These are phyloP conservation scores for Colletotrichum chlorophyti DNA, from an alignment of 2,329 filamentous ascomycete genomes.

Conservation along the genomic window DNA sequence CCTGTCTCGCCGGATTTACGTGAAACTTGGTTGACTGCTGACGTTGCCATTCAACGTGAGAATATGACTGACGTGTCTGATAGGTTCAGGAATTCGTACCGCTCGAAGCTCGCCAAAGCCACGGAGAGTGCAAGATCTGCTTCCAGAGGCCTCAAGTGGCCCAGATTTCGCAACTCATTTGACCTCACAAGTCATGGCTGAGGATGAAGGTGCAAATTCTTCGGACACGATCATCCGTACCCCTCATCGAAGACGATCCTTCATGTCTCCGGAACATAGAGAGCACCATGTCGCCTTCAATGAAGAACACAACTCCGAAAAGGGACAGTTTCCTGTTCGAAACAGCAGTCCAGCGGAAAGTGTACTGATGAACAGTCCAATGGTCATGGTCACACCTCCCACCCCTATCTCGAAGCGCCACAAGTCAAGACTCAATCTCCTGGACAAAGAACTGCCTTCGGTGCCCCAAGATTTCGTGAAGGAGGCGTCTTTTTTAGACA, in stretches of 20 bases:
- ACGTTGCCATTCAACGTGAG: too few species aligned
- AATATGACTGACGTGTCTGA: not conserved
- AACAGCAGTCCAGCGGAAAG: not conserved
- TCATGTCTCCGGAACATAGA: not conserved
- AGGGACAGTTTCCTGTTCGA: not conserved
- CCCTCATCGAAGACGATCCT: slow-evolving; percentile 34
- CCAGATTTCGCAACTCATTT: slow-evolving; percentile 9
- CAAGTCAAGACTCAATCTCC: not conserved
- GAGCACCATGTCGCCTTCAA: not conserved
- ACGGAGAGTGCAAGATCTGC: slow-evolving; percentile 7
- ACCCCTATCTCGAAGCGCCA: not conserved
- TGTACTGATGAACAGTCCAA: not conserved
- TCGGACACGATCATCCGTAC: slow-evolving; percentile 47
- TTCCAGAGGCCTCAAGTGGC: slow-evolving; percentile 25
- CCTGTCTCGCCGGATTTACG: too few species aligned
- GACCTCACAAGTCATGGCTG: slow-evolving; percentile 5
- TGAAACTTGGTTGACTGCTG: too few species aligned
- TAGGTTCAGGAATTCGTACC: slow-evolving; percentile 1
- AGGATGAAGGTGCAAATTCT: slow-evolving; percentile 34
- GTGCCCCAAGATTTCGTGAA: not conserved
- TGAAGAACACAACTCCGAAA: not conserved
- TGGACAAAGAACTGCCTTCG: not conserved
- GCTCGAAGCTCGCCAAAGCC: not conserved
- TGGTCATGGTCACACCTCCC: not conserved
- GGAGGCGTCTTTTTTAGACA: slow-evolving; percentile 32